These are phyloP conservation scores for Malassezia arunalokei DNA, from an alignment of 1,284 basidiomycete genomes.

Conservation along the genomic window DNA sequence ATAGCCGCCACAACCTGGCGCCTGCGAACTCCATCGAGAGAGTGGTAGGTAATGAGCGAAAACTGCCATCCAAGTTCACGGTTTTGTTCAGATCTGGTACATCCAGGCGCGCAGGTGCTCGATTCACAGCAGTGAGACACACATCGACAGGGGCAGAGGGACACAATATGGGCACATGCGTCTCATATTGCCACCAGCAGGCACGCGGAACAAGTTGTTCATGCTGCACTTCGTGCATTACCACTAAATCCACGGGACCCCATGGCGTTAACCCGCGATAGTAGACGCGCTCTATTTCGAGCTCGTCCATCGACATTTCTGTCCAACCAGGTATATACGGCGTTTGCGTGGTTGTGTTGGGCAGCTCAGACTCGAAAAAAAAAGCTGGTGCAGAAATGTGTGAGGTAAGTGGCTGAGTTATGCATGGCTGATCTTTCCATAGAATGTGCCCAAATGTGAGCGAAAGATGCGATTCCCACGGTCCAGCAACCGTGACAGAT, in stretches of 20 bases:
- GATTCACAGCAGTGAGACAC: neutral
- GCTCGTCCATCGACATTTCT: neutral
- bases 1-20: neutral
- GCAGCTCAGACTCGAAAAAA: neutral
- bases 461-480: neutral
- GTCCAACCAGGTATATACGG: neutral
- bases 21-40: neutral
- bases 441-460: conserved; percentile 6
- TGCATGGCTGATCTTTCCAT: neutral
- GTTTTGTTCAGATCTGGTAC: neutral
- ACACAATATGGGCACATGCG: neutral
- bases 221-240: neutral
- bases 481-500: neutral
- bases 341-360: neutral
- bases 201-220: neutral
- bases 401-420: neutral
- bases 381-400: neutral
- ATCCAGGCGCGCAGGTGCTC: neutral
- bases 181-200: neutral
- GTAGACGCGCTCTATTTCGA: neutral
- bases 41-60: neutral
- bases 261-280: neutral
- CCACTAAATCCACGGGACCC: neutral
- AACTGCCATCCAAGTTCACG: neutral
- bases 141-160: conserved; percentile 5